A percentile compares a stretch with the other conserved stretches of the same genome.
phyloP scores from a whole-genome alignment of 139 green algal genomes.

The Deuterostichococcus epilithicus region DNA sequence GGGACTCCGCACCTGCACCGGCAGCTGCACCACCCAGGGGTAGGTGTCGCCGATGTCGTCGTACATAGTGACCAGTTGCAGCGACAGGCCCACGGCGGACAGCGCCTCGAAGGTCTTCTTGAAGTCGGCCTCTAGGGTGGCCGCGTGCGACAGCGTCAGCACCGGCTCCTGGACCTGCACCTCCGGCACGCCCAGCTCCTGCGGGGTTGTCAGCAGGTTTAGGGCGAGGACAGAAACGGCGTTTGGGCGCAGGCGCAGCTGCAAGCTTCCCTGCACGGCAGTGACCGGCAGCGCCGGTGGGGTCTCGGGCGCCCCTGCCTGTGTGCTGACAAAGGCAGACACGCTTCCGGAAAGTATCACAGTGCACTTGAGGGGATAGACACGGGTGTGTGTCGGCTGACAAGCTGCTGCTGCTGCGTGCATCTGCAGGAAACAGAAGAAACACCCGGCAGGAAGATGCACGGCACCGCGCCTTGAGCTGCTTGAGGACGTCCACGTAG shows the following conservation, averaged over 20 bases:
- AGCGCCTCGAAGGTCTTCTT: conserved; percentile 52
- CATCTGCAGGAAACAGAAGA: not conserved
- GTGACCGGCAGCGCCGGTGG: no score
- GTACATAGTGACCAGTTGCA: conserved; percentile 63
- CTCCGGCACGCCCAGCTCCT: conserved; percentile 16
- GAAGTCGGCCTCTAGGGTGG: conserved; percentile 31
- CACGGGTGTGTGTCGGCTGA: no score
- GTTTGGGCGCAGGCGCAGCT: no score
- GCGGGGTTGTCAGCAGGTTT: no score
- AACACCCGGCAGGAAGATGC: no score
- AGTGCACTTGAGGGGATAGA: no score
- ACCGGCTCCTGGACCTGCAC: conserved; percentile 84
- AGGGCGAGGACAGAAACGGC: no score
- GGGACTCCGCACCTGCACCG: conserved; percentile 1
- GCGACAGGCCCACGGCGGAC: conserved; percentile 35
- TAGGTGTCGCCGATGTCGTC: conserved; percentile 48
- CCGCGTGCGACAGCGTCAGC: conserved; percentile 43
- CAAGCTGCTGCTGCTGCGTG: no score
- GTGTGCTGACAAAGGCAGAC: no score
- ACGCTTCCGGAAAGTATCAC: no score
- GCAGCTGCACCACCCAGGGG: conserved; percentile 64
- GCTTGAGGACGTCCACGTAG: conserved; percentile 60
- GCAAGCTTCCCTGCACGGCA: no score
- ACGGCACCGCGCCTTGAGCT: conserved; percentile 49
- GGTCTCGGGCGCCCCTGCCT: no score